Evolutionary conservation across 768 basidiomycete species (phyloP).

Genomic region (Termitomyces sp.): DNA sequence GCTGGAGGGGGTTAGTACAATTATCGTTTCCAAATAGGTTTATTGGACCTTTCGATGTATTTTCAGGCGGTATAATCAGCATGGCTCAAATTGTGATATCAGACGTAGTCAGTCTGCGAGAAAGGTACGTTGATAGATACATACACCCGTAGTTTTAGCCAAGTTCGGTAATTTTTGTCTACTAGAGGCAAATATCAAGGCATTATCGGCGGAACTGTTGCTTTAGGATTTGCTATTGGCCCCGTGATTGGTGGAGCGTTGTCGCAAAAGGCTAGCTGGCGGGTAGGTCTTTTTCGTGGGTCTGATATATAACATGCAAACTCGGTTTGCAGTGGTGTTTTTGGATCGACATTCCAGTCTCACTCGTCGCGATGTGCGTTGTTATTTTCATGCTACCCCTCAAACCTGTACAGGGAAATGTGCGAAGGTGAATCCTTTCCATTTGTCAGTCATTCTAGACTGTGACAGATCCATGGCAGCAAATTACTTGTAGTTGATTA

Average conservation of each 20-base stretch:
- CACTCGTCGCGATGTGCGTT: constrained; percentile 45
- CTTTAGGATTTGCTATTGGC: constrained; percentile 54
- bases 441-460: neutral
- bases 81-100: constrained; percentile 68
- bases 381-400: constrained; percentile 62
- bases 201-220: constrained; percentile 53
- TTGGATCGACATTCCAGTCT: constrained; percentile 65
- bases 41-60: neutral
- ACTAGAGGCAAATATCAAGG: constrained; percentile 72
- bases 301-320: neutral
- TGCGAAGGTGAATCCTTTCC: constrained; percentile 33
- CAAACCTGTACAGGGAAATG: constrained; percentile 59
- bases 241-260: constrained; percentile 65
- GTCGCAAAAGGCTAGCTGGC: constrained; percentile 57
- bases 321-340: constrained; percentile 55
- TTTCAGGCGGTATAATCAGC: constrained; percentile 53
- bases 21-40: neutral
- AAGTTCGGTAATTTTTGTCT: neutral
- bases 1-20: constrained; percentile 48
- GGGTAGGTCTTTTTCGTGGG: constrained; percentile 29
- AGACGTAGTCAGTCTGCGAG: constrained; percentile 66
- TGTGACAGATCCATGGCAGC: constrained; percentile 18
- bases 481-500: constrained; percentile 68
- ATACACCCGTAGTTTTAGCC: neutral
- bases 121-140: constrained; percentile 34